Conservation (phyloP, 176 grass and related monocot species). For the Chloris gayana region DNA sequence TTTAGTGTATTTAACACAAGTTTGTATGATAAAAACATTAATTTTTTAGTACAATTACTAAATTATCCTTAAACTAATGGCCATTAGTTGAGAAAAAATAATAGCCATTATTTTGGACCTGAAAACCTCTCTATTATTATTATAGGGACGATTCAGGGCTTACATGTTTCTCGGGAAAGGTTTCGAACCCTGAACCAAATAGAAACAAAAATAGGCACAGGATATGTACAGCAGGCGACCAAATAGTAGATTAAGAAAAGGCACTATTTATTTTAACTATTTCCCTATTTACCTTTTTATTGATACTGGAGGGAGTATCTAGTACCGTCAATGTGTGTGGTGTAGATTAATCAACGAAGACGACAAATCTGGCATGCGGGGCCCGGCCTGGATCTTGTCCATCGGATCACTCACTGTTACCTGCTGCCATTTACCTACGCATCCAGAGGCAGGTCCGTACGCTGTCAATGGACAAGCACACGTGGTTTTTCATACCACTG, state of each 20-base stretch:
- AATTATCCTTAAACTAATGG: too few relatives aligned
- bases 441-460: slow-evolving; percentile 27
- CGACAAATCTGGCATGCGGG: not conserved
- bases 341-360: not conserved
- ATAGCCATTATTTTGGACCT: too few relatives aligned
- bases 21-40: too few relatives aligned
- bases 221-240: slow-evolving; percentile 9
- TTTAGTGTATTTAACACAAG: too few relatives aligned
- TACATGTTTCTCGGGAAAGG: not conserved
- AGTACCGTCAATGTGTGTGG: not conserved
- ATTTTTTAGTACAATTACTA: too few relatives aligned
- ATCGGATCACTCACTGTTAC: slow-evolving; percentile 20
- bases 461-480: slow-evolving; percentile 21
- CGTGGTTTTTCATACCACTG: slow-evolving; percentile 37
- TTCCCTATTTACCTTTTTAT: slow-evolving; percentile 34
- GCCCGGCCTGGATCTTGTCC: slow-evolving; percentile 5
- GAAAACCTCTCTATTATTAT: too few relatives aligned
- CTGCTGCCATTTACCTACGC: slow-evolving; percentile 17
- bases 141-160: not conserved
- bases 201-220: not conserved
- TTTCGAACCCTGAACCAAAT: not conserved
- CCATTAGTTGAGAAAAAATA: too few relatives aligned
- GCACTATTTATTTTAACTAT: slow-evolving; percentile 46
- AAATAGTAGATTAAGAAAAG: slow-evolving; percentile 58
- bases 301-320: not conserved